Evolutionary conservation across 1,284 basidiomycete genomes (phyloP).

Genomic region (Cystobasidium slooffiae): DNA sequence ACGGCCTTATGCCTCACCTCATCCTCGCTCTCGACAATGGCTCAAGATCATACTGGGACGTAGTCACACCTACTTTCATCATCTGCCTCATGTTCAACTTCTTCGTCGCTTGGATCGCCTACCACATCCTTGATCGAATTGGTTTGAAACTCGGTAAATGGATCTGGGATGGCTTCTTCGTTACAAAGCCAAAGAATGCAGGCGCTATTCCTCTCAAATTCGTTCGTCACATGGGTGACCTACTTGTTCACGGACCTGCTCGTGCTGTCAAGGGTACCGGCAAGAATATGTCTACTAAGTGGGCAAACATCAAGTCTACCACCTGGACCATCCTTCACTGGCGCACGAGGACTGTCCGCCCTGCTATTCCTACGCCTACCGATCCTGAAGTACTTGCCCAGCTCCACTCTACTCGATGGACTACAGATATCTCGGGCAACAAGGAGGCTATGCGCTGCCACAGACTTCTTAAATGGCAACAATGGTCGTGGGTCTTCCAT

Average conservation of each 20-base stretch:
- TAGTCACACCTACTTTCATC: conserved; percentile 57
- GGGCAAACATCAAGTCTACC: conserved; percentile 35
- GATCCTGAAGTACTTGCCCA: conserved; percentile 56
- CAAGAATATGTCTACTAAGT: conserved; percentile 42
- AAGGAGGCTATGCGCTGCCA: conserved; percentile 57
- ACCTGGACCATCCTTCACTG: conserved; percentile 54
- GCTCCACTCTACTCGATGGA: conserved; percentile 58
- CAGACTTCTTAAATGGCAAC: conserved; percentile 54
- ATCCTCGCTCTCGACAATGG: conserved; percentile 55
- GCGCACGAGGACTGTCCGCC: conserved; percentile 54
- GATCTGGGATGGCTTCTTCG: conserved; percentile 58
- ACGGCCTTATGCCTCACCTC: conserved; percentile 58
- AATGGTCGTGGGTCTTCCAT: conserved; percentile 56
- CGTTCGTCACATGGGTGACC: conserved; percentile 47
- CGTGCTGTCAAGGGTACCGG: conserved; percentile 45
- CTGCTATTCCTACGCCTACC: conserved; percentile 53
- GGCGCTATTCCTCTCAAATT: conserved; percentile 53
- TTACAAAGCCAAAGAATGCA: conserved; percentile 55
- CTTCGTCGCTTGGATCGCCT: conserved; percentile 57
- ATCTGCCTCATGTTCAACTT: conserved; percentile 57
- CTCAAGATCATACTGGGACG: conserved; percentile 56
- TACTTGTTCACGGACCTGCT: conserved; percentile 51
- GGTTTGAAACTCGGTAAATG: conserved; percentile 57
- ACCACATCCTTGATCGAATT: conserved; percentile 57
- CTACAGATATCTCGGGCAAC: conserved; percentile 56